Evolutionary conservation across 495 filamentous ascomycete genomes (phyloP).

Genomic region (Monascus purpureus): DNA sequence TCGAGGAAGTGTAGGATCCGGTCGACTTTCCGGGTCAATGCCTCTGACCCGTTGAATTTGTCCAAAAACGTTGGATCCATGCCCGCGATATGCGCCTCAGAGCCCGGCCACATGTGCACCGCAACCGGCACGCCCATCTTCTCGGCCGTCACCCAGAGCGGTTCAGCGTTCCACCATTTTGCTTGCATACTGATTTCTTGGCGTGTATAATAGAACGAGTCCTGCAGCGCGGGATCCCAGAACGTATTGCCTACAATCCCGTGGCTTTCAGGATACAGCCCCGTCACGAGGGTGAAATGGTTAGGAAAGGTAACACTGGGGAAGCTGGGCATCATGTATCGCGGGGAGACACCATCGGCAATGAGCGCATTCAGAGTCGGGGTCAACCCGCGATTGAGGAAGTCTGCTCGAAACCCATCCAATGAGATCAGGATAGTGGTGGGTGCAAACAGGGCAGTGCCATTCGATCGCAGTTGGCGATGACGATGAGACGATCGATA

Average conservation of each 20-base stretch:
- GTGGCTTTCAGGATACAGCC: conserved; percentile 83
- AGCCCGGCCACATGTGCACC: conserved; percentile 98
- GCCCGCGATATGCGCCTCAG: conserved; percentile 57
- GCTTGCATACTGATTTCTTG: conserved; percentile 54
- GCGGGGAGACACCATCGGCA: conserved; percentile 70
- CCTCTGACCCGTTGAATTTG: conserved; percentile 66
- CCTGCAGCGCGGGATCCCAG: conserved; percentile 62
- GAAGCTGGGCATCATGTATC: conserved; percentile 85
- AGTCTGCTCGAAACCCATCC: conserved; percentile 96
- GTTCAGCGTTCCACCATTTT: conserved; percentile 91
- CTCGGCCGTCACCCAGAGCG: conserved; percentile 87
- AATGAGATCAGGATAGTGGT: conserved; percentile 92
- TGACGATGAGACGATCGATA: conserved; percentile 15
- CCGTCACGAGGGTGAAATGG: conserved; percentile 89
- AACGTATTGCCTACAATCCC: conserved; percentile 91
- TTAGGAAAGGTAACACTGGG: conserved; percentile 97
- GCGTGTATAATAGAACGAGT: conserved; percentile 81
- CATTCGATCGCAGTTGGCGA: conserved; percentile 28
- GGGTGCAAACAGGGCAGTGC: conserved; percentile 71
- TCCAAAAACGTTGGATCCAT: conserved; percentile 66
- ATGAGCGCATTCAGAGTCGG: conserved; percentile 70
- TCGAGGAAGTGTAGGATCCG: conserved; percentile 71
- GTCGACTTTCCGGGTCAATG: conserved; percentile 56
- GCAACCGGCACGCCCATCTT: conserved; percentile 58
- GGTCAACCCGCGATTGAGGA: conserved; percentile 68